Evolutionary conservation across 176 grass and related monocot species (phyloP).

Genomic region (Eleusine indica): DNA sequence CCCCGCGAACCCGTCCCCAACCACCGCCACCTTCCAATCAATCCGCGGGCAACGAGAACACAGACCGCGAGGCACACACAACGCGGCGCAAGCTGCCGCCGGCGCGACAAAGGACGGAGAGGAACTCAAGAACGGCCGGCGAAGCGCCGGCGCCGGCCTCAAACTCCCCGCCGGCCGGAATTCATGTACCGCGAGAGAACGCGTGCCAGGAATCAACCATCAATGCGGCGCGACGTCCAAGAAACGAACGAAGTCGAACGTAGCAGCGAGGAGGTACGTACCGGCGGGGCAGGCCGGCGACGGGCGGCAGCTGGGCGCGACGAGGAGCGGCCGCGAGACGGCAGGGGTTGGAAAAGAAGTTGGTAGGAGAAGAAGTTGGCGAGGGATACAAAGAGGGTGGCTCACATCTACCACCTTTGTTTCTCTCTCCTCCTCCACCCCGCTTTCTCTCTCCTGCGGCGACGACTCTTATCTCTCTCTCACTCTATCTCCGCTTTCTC

Average conservation of each 20-base stretch:
- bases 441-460: background rate
- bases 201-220: background rate
- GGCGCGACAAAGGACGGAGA: background rate
- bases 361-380: constrained; percentile 63
- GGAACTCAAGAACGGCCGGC: constrained; percentile 17
- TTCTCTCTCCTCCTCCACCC: constrained; percentile 2
- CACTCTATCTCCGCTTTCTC: constrained; percentile 32
- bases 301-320: constrained; percentile 12
- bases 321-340: constrained; percentile 30
- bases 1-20: constrained; percentile 34
- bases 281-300: constrained; percentile 24
- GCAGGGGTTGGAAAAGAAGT: constrained; percentile 44
- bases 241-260: background rate
- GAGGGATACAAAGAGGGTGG: constrained; percentile 73
- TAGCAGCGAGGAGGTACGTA: constrained; percentile 23
- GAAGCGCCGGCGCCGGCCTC: background rate
- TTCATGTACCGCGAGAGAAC: constrained; percentile 1
- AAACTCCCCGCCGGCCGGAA: background rate
- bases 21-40: constrained; percentile 67
- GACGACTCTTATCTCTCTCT: constrained; percentile 31
- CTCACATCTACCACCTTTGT: constrained; percentile 83
- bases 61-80: background rate
- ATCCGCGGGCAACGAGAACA: constrained; percentile 25
- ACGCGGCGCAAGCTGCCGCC: background rate
- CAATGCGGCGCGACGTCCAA: constrained; percentile 38